Percentiles rank a stretch among this genome's conserved stretches.
Evolutionary conservation across 306 rosid species (phyloP).

Genomic region (Alnus rubra): DNA sequence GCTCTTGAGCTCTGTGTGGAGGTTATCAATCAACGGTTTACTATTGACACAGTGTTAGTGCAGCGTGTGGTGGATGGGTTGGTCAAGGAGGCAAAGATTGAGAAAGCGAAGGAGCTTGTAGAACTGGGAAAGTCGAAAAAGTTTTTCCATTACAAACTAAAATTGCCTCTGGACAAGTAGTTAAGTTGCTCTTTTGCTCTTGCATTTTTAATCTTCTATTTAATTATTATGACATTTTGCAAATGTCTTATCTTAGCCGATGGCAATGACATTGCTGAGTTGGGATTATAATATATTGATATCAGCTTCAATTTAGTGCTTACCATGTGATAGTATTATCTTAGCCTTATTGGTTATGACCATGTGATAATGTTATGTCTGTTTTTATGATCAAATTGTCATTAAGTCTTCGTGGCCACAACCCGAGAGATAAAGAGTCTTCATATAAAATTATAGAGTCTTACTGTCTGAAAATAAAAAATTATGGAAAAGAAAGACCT

Average conservation of each 20-base stretch:
- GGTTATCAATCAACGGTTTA: conserved; percentile 13
- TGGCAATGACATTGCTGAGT: background rate
- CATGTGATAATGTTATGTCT: background rate
- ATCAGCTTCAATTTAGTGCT: background rate
- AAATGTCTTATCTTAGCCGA: background rate
- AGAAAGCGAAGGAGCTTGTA: conserved; percentile 38
- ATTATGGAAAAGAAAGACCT: too few relatives aligned
- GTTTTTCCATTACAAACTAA: conserved; percentile 28
- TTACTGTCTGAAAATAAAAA: too few relatives aligned
- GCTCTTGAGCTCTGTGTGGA: conserved; percentile 37
- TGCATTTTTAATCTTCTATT: background rate
- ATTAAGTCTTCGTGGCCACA: too few relatives aligned
- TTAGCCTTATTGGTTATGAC: background rate
- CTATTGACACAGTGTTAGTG: conserved; percentile 6
- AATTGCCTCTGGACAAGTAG: conserved; percentile 12
- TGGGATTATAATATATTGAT: background rate
- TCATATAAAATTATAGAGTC: too few relatives aligned
- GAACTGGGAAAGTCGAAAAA: conserved; percentile 25
- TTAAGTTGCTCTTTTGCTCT: background rate
- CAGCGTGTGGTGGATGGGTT: conserved; percentile 34
- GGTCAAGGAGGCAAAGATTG: conserved; percentile 33
- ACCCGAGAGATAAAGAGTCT: too few relatives aligned
- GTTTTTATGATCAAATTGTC: background rate
- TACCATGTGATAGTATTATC: background rate
- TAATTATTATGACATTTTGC: background rate